Base-by-base conservation (phyloP, 495 filamentous ascomycete genomes). In the Penicillium angulare region DNA sequence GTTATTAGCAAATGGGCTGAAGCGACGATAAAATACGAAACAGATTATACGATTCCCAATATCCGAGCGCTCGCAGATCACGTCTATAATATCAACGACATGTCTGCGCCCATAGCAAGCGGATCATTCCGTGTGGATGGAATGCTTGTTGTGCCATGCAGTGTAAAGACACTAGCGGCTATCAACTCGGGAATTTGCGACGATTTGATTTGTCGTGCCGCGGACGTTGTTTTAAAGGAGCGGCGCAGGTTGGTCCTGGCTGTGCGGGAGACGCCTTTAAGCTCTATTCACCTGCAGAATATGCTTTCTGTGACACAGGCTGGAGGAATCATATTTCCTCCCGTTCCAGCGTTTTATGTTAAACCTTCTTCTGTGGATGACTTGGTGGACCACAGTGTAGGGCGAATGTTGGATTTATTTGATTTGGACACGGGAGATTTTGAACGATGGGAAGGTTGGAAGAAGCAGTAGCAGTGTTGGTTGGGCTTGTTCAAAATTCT, bases 221-320 rank as follows among this genome's bases (percentile, higher is more conserved):
- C 75, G 12, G 73, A 75, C 38, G 75, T 78, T 1, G 68, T 68
- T 53, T 54, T 78, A n/a, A 75, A 78, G 44, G 73, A 78, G 50
- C 51, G 71, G 9, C 49, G 72, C n/a, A 53, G 47, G 22, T 42
- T 76, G 17, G 71, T 78, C 0, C 53, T 76, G 9, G 73, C 67
- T n/a, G 61, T 63, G 4, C 27, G 75, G 7, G 73, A 78, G 48
- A 75, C 73, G 0, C 73, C 75, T 1, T 18, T 78, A 27, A 75
- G 69, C 39, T 63, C 63, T 18, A 75, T 77, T 48, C 73, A 78
- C 53, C 49, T 77, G 21, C 60, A 61, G 4, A 78, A 76, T 48
- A 77, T 78, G 73, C 39, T 75, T 33, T 51, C 52, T 5, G 63
- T 75, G 7, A 62, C 67, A n/a, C 55, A 51, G 7, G 56, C 55